Conservation (phyloP, 1,284 basidiomycete species). For the Pterulicium gracile region DNA sequence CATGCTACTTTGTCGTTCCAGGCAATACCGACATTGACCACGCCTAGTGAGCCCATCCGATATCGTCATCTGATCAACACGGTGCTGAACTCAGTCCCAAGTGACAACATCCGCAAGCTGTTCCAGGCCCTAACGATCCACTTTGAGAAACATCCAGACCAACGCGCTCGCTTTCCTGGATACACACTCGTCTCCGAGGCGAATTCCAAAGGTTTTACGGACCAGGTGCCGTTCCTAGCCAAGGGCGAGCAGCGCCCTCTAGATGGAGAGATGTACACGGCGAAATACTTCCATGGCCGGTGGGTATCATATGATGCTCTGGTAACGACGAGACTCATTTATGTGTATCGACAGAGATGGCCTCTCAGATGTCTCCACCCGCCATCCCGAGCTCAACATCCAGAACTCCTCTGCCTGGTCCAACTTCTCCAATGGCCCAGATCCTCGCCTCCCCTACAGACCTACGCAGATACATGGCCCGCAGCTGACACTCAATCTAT, state of each 20-base stretch:
- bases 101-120: conserved; percentile 27
- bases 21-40: conserved; percentile 62
- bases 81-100: conserved; percentile 1
- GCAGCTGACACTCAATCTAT: conserved; percentile 60
- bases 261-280: conserved; percentile 66
- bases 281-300: conserved; percentile 83
- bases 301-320: conserved; percentile 18
- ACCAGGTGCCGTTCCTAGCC: conserved; percentile 49
- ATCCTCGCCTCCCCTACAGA: conserved; percentile 37
- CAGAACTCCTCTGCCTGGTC: not conserved
- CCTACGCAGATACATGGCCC: conserved; percentile 39
- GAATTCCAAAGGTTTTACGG: conserved; percentile 48
- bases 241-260: conserved; percentile 67
- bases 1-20: conserved; percentile 15
- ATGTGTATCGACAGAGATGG: conserved; percentile 53
- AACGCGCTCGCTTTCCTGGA: not conserved
- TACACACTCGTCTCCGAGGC: conserved; percentile 30
- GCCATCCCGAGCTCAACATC: conserved; percentile 54
- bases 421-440: conserved; percentile 14
- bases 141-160: not conserved
- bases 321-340: conserved; percentile 6
- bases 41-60: conserved; percentile 36
- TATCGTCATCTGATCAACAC: not conserved
- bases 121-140: not conserved
- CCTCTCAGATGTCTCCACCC: conserved; percentile 58